Base-by-base conservation (phyloP, 1,284 basidiomycete species). In the Calocybe gambosa region DNA sequence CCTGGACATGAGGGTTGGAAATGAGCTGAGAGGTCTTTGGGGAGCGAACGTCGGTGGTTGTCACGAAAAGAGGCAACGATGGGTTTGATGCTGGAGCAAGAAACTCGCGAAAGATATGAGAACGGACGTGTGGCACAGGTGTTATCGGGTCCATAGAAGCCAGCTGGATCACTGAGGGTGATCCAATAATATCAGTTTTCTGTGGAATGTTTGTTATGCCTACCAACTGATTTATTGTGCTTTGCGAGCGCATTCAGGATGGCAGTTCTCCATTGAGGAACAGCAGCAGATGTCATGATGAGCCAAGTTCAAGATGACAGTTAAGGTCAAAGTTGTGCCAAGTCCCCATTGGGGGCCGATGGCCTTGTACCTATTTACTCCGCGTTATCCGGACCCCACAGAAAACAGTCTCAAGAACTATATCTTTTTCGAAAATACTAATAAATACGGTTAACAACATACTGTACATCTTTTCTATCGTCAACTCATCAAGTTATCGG, bases 11-110 rank as follows among this genome's bases (percentile, higher is more conserved):
- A 6, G 66, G 60, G 49, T 69, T 69, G 3, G 61, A 45, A 21
- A 65, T 64, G 31, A 85, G 62, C 52, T 86, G 77, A 0, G 60
- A 33, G 19, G 74, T 69, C 53, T 87, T 87, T 26, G 77, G 77
- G 1, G 77, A 69, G 25, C 84, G 80, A 29, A 77, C 61, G 58
- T 84, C 78, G 15, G 81, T 82, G 19, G 80, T 74, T 50, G 74
- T 60, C 18, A 87, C 53, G 51, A 88, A 56, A 3, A 86, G 71
- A 0, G 77, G 73, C 10, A 75, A 63, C 7, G 66, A 59, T 2
- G 71, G 71, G 12, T 66, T 59, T 6, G 54, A 50, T 2, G 55
- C 51, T 0, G 73, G 66, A 6, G 66, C 56, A 39, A 85, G 52
- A 59, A 84, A 78, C 5, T 57, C 66, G 35, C 84, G 75, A 50